Evolutionary conservation across 164 flowering plant species (phyloP).

Genomic region (Santalum album): DNA sequence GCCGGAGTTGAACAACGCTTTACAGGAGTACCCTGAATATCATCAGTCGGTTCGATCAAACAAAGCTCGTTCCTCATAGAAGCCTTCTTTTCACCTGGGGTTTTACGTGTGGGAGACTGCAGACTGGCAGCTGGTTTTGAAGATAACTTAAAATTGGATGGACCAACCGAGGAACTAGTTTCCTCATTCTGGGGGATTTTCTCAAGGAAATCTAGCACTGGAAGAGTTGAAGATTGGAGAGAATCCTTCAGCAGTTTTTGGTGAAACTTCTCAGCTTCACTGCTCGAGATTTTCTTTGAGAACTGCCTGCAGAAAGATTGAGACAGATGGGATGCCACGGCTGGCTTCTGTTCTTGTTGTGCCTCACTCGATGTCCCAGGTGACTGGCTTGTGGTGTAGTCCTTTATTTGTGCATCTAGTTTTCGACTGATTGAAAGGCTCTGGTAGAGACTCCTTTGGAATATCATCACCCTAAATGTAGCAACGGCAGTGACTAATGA

Average conservation of each 20-base stretch:
- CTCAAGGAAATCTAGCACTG: constrained; percentile 2
- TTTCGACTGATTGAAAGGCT: constrained; percentile 35
- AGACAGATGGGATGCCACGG: constrained; percentile 33
- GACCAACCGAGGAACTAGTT: constrained; percentile 9
- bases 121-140: constrained; percentile 9
- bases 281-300: constrained; percentile 16
- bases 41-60: constrained; percentile 8
- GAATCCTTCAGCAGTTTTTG: constrained; percentile 1
- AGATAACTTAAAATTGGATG: constrained; percentile 13
- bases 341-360: constrained; percentile 11
- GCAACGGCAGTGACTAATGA: not conserved
- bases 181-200: constrained; percentile 10
- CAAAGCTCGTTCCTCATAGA: constrained; percentile 8
- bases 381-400: constrained; percentile 2
- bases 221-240: not conserved
- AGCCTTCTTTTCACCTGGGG: constrained; percentile 16
- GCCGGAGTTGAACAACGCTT: constrained; percentile 42
- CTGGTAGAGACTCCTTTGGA: constrained; percentile 56
- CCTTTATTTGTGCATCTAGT: constrained; percentile 5
- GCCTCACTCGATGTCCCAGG: constrained; percentile 10
- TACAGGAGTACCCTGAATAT: constrained; percentile 25
- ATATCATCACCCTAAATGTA: constrained; percentile 48
- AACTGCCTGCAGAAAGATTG: constrained; percentile 37
- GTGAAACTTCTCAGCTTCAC: constrained; percentile 12
- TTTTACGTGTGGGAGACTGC: constrained; percentile 12